Evolutionary conservation across 2,329 filamentous ascomycete species (phyloP).

Genomic region (Daldinia sp.): DNA sequence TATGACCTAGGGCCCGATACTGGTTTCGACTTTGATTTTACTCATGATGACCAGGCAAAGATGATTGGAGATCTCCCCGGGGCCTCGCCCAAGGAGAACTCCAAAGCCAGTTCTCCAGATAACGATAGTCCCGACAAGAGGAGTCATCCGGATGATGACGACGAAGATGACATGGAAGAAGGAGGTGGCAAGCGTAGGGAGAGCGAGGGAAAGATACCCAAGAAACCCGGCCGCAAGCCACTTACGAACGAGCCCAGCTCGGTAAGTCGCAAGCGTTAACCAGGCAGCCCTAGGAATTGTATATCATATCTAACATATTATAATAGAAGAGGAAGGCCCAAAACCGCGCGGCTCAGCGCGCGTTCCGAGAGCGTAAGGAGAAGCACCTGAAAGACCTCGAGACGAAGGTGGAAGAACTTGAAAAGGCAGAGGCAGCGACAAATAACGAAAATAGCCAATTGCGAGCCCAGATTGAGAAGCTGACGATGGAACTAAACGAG

Average conservation of each 20-base stretch:
- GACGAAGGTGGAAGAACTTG: conserved; percentile 76
- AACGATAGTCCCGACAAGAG: conserved; percentile 73
- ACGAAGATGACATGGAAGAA: conserved; percentile 64
- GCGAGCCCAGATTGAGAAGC: conserved; percentile 85
- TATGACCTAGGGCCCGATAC: conserved; percentile 78
- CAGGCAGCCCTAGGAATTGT: conserved; percentile 24
- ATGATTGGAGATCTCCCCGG: conserved; percentile 82
- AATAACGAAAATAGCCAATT: conserved; percentile 87
- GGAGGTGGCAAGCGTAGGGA: conserved; percentile 75
- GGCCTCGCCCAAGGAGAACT: conserved; percentile 46
- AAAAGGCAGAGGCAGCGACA: conserved; percentile 83
- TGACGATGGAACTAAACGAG: conserved; percentile 85
- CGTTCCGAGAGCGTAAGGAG: conserved; percentile 94
- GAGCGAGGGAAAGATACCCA: conserved; percentile 83
- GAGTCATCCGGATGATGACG: conserved; percentile 74
- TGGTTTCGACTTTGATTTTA: conserved; percentile 77
- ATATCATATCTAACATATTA: conserved; percentile 40
- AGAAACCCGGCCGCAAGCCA: conserved; percentile 97
- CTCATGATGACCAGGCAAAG: conserved; percentile 61
- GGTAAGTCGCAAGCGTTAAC: conserved; percentile 66
- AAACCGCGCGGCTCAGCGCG: conserved; percentile 89
- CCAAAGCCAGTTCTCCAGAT: conserved; percentile 67
- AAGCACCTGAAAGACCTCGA: conserved; percentile 88
- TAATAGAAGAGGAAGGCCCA: conserved; percentile 91
- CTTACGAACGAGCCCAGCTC: conserved; percentile 94